Evolutionary conservation across 225 moss, liverwort and hornwort species (phyloP), one percentile per base, ranked within the genome.

Genomic region (Ulota crispa): DNA sequence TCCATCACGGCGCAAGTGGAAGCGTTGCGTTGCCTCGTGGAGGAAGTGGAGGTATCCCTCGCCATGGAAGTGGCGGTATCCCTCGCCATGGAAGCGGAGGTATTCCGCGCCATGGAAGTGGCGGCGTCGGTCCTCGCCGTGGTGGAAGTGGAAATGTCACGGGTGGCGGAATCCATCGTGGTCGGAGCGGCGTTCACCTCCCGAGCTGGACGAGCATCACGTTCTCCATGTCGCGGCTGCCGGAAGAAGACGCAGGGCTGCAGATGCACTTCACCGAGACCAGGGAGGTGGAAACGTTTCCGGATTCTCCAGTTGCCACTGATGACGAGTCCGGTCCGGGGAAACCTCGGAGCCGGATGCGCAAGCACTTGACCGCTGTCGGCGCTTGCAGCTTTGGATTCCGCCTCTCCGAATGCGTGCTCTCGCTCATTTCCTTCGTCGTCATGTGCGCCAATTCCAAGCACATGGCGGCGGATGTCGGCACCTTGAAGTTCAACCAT

Each of bases 381-480:
- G 90, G 90, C 14, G 90, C 90, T 14, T 86, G 78, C 72, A 90
- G 87, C 64, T 80, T 88, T 24, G 88, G 82, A 64, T 90, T 90
- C 63, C 90, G 90, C 19, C 77, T 90, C 31, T 27, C 90, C 2
- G 90, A 90, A 57, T 63, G 79, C 4, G 82, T 88, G 34, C 73
- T 88, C 42, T 86, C 90, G 43, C 82, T 90, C 53, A 70, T 86
- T 69, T 73, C 64, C 24, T 26, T 90, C 65, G 45, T 77, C 14
- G 82, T 90, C 12, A 90, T 90, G 88, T 84, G 90, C 43, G 83
- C 90, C 23, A 86, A 82, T 52, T 88, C 84, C 26, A 64, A 86
- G 76, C 11, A 28, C 42, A 64, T 84, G 41, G 73, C 85, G 3
- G 64, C 36, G 2, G 61, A 27, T 6, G 70, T 90, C 4, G 88